Evolutionary conservation across 495 filamentous ascomycete species (phyloP).

Genomic region (Parathielavia appendiculata): DNA sequence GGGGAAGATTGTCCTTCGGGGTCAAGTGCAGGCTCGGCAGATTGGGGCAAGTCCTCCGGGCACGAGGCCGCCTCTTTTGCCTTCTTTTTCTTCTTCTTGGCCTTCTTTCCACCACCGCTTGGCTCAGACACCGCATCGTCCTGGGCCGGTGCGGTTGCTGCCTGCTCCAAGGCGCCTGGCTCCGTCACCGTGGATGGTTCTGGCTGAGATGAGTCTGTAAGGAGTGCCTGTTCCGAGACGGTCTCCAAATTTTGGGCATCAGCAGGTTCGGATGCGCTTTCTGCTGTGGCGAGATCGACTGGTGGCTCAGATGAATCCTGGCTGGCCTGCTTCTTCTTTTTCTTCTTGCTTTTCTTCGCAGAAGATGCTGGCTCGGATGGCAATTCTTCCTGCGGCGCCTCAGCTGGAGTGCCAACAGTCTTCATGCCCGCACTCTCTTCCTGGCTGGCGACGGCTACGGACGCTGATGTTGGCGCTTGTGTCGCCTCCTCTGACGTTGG

Average conservation of each 20-base stretch:
- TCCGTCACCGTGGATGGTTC: neutral
- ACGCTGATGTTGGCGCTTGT: neutral
- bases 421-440: neutral
- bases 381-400: conserved; percentile 14
- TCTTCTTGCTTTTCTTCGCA: conserved; percentile 29
- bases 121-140: neutral
- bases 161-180: neutral
- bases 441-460: neutral
- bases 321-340: conserved; percentile 31
- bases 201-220: neutral
- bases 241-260: conserved; percentile 6
- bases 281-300: neutral
- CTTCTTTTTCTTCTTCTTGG: conserved; percentile 23
- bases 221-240: neutral
- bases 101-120: conserved; percentile 19
- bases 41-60: neutral
- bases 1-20: neutral
- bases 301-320: neutral
- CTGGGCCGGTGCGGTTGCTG: neutral
- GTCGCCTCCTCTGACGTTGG: neutral
- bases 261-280: neutral
- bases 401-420: neutral
- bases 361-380: conserved; percentile 14
- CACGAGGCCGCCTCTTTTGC: neutral
- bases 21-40: neutral